Percentiles rank a stretch among this genome's conserved stretches.
phyloP scores from a whole-genome alignment of 2,329 filamentous ascomycete genomes.

The Aphanocladium album region DNA sequence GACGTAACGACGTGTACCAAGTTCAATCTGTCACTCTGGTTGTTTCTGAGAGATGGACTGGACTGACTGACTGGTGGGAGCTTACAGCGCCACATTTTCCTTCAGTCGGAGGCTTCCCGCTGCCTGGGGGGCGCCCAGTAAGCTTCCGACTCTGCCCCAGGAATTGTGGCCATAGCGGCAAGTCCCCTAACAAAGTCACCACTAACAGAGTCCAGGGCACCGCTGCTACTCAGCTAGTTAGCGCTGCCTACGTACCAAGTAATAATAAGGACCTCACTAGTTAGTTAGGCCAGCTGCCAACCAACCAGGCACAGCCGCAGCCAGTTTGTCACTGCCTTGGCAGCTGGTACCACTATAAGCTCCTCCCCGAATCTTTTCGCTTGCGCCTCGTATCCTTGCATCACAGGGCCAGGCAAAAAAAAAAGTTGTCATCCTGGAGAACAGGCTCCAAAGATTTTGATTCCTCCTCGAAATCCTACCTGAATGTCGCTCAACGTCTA shows the following conservation, averaged over 20 bases:
- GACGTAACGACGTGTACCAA: background rate
- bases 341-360: background rate
- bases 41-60: background rate
- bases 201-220: too few species aligned
- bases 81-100: background rate
- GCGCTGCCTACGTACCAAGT: too few species aligned
- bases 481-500: conserved; percentile 2
- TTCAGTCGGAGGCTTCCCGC: background rate
- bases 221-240: too few species aligned
- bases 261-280: too few species aligned
- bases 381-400: background rate
- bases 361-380: background rate
- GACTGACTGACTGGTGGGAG: background rate
- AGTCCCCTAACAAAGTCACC: too few species aligned
- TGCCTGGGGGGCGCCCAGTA: background rate
- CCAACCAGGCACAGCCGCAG: conserved; percentile 4
- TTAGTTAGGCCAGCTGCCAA: background rate
- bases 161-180: background rate
- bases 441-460: background rate
- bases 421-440: background rate
- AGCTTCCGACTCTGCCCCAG: background rate
- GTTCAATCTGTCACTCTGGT: background rate
- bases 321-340: background rate
- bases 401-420: background rate
- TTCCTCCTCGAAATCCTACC: background rate